These are phyloP conservation scores for Aspergillus tanneri DNA, from an alignment of 2,329 filamentous ascomycete species.

Conservation along the genomic window DNA sequence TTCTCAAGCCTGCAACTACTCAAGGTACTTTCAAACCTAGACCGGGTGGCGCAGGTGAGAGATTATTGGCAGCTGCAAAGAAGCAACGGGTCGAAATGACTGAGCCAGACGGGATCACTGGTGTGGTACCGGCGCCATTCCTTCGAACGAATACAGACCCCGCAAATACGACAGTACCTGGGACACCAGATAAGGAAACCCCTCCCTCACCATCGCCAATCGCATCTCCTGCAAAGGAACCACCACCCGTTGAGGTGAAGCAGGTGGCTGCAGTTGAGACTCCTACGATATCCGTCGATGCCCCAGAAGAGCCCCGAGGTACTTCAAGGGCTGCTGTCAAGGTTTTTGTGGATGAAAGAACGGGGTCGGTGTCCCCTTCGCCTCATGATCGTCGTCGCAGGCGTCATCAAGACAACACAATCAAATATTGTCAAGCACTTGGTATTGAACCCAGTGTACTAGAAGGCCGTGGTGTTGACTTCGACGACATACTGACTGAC, in stretches of 20 bases:
- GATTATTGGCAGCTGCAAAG: constrained; percentile 60
- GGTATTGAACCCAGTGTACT: constrained; percentile 76
- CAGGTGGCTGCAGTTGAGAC: constrained; percentile 32
- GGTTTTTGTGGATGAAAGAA: constrained; percentile 24
- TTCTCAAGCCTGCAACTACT: constrained; percentile 77
- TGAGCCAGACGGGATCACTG: constrained; percentile 84
- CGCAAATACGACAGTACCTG: constrained; percentile 29
- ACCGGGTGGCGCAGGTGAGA: constrained; percentile 80
- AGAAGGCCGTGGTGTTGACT: constrained; percentile 73
- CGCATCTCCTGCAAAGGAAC: constrained; percentile 18
- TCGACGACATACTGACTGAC: constrained; percentile 78
- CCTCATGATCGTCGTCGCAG: constrained; percentile 57
- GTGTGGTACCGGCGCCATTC: constrained; percentile 77
- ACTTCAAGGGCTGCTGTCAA: constrained; percentile 24
- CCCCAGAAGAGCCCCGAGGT: constrained; percentile 23
- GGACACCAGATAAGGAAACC: constrained; percentile 31
- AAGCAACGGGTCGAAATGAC: constrained; percentile 58
- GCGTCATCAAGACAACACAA: constrained; percentile 69
- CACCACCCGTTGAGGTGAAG: constrained; percentile 43
- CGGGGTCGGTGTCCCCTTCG: constrained; percentile 38
- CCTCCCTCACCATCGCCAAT: constrained; percentile 21
- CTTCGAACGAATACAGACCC: constrained; percentile 45
- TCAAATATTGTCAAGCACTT: constrained; percentile 72
- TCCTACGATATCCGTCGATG: constrained; percentile 25
- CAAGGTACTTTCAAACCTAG: constrained; percentile 78